A percentile compares a stretch with the other conserved stretches of the same genome.
Evolutionary conservation across 495 filamentous ascomycete species (phyloP).

Genomic region (Neurospora sp.): DNA sequence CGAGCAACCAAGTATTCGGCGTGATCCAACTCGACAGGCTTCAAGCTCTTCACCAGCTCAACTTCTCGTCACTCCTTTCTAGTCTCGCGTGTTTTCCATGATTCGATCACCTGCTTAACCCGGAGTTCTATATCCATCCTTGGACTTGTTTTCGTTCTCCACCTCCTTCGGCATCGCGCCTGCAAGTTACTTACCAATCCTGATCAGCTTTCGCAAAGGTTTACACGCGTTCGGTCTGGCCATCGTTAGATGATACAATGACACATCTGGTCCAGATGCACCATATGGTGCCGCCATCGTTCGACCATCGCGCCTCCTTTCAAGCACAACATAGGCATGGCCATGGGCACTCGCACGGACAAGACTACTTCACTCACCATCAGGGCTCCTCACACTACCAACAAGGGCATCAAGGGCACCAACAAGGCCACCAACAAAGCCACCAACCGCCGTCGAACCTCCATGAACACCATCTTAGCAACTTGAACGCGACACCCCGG

Average conservation of each 20-base stretch:
- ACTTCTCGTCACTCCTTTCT: background rate
- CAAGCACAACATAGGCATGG: constrained; percentile 5
- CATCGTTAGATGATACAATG: background rate
- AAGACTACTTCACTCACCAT: constrained; percentile 21
- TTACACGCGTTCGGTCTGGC: background rate
- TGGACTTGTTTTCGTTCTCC: background rate
- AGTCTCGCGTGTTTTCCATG: background rate
- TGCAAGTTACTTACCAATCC: background rate
- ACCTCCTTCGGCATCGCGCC: background rate
- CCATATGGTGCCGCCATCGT: constrained; percentile 37
- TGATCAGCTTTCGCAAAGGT: background rate
- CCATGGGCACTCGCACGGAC: constrained; percentile 10
- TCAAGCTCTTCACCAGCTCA: background rate
- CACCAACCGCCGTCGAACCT: constrained; percentile 10
- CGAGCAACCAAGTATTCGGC: background rate
- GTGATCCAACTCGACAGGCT: background rate
- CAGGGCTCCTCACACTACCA: constrained; percentile 9
- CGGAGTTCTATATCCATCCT: background rate
- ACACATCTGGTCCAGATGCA: constrained; percentile 35
- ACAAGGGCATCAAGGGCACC: constrained; percentile 3
- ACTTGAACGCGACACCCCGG: constrained; percentile 19
- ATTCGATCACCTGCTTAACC: background rate
- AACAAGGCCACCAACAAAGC: background rate
- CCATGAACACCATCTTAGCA: constrained; percentile 7
- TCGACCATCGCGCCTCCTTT: constrained; percentile 24